Percentiles rank a stretch among this genome's conserved stretches.
phyloP scores from a whole-genome alignment of 345 rosid species.

The Citrus australasica region DNA sequence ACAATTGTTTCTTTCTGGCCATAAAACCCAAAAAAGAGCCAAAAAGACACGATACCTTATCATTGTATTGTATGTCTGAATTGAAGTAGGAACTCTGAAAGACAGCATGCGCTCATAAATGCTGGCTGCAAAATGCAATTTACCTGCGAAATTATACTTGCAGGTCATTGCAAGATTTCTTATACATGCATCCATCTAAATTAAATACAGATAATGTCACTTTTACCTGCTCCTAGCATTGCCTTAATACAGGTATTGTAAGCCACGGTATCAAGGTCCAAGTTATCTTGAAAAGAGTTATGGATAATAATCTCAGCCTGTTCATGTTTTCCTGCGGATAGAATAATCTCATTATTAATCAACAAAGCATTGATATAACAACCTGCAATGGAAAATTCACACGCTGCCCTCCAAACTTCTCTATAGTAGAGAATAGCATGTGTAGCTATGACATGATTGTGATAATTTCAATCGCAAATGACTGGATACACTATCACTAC shows the following conservation, averaged over 20 bases:
- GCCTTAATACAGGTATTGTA: slow-evolving; percentile 86
- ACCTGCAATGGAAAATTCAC: not conserved
- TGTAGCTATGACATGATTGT: not conserved
- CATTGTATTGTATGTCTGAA: slow-evolving; percentile 76
- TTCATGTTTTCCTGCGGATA: slow-evolving; percentile 55
- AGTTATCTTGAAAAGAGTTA: slow-evolving; percentile 33
- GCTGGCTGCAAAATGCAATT: slow-evolving; percentile 52
- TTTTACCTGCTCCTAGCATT: slow-evolving; percentile 77
- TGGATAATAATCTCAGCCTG: slow-evolving; percentile 56
- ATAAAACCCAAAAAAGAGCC: too few relatives aligned
- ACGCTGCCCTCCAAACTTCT: not conserved
- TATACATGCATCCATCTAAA: slow-evolving; percentile 2
- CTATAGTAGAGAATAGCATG: not conserved
- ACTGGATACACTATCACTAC: not conserved
- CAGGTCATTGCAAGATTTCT: slow-evolving; percentile 19
- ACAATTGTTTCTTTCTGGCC: too few relatives aligned
- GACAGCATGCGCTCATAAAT: slow-evolving; percentile 63
- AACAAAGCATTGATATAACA: not conserved
- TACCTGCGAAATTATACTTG: slow-evolving; percentile 43
- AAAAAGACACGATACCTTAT: slow-evolving; percentile 34
- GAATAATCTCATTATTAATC: slow-evolving; percentile 10
- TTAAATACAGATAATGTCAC: not conserved
- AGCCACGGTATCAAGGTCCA: slow-evolving; percentile 73
- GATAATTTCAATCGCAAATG: not conserved
- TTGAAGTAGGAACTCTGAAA: slow-evolving; percentile 50